Evolutionary conservation across 208 protist genomes (phyloP).

Genomic region (Leishmania turanica): DNA sequence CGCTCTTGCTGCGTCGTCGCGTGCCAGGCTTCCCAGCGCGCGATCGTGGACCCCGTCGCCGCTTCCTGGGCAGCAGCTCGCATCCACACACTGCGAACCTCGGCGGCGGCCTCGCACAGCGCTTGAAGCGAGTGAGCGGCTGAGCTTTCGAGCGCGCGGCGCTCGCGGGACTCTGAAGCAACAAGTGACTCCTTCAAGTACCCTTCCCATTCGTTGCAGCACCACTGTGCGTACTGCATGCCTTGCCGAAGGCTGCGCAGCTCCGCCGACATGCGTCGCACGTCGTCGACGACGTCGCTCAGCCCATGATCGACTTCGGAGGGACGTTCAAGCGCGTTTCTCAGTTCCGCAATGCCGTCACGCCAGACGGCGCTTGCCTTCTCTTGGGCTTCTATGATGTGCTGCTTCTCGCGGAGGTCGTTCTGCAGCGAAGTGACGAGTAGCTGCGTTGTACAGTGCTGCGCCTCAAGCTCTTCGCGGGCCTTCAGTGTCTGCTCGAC

Average conservation of each 20-base stretch:
- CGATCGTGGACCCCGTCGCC: background rate
- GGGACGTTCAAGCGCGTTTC: conserved; percentile 40
- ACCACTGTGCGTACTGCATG: conserved; percentile 28
- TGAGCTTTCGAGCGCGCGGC: conserved; percentile 26
- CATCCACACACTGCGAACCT: background rate
- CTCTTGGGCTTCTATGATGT: conserved; percentile 54
- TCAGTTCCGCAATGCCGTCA: conserved; percentile 36
- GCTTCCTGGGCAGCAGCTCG: background rate
- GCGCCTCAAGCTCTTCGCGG: conserved; percentile 54
- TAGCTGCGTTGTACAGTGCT: conserved; percentile 33
- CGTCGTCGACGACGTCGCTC: conserved; percentile 44
- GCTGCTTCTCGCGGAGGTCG: conserved; percentile 57
- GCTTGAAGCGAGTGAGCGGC: background rate
- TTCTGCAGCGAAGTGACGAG: conserved; percentile 52
- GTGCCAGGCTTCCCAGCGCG: conserved; percentile 16
- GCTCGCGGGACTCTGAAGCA: conserved; percentile 33
- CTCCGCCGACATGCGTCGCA: conserved; percentile 34
- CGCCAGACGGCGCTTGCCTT: conserved; percentile 35
- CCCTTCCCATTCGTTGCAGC: conserved; percentile 21
- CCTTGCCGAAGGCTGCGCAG: conserved; percentile 22
- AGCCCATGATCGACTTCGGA: conserved; percentile 53
- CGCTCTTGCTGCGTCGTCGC: conserved; percentile 2
- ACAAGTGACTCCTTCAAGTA: conserved; percentile 13
- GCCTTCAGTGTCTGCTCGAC: conserved; percentile 43
- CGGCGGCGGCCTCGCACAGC: background rate